Base-by-base conservation (phyloP, 2,329 filamentous ascomycete genomes). In the Coleophoma crateriformis region DNA sequence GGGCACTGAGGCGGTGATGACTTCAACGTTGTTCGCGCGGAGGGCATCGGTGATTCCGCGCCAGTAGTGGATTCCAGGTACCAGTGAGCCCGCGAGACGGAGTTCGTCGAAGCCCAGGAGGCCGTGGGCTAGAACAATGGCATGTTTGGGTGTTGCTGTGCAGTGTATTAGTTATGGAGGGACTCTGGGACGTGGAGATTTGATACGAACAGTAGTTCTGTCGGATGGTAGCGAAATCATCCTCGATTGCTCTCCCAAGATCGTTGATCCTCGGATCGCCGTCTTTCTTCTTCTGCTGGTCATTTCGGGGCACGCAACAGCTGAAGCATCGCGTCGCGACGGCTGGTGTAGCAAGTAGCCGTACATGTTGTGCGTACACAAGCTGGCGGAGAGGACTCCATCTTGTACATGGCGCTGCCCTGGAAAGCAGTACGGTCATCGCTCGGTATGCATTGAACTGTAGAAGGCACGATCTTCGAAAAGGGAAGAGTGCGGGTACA, bases 71-170 rank as follows among this genome's bases (percentile, higher is more conserved):
- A 84, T 72, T 2, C 75, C 65, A 1, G 81, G 80, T 3, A 84
- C 67, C 56, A 71, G 70, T 15, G 60, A 64, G 1, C 74, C 70
- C 12, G 70, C 71, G 14, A 82, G 61, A 34, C 67, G 70, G 19
- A 85, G 69, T 61, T 83, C 76, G 35, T 78, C 73, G 62, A 85
- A 86, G 58, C 82, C 82, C 46, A 85, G 69, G 45, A 86, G 71
- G 49, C 82, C 82, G 60, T 85, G 82, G 47, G 82, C 81, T 33
- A 86, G 76, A 48, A 85, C 80, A 48, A 86, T 77, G 41, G 82
- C 80, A 55, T 84, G 61, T 57, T 77, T 78, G 2, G 82, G 81
- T 4, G 77, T 76, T 37, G 55, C 68, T 70, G 46, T n/a, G 27
- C 27, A 27, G 2, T 27, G 27, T 27, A 7, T 27, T 27, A 27